Base-by-base conservation (phyloP, 1,284 basidiomycete species). In the Ceraceosorus guamensis region DNA sequence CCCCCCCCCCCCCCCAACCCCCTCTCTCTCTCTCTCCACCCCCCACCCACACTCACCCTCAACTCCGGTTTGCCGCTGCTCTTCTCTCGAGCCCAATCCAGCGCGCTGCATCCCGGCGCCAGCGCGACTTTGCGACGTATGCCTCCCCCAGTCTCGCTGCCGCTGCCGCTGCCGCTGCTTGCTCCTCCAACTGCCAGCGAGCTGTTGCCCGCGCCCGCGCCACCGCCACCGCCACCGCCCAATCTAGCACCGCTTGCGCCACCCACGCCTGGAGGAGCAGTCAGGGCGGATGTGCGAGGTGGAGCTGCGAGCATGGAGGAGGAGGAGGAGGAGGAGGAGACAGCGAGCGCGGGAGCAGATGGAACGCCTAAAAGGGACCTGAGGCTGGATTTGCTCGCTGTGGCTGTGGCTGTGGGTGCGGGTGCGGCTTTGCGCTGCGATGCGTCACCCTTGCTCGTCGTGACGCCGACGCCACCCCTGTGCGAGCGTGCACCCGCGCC, bases 31-130 rank as follows among this genome's bases (percentile, higher is more conserved):
- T 35, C 48, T 6, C 31, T 50, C 8, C 37, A 41, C n/a, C 8
- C 8, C 37, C 37, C 37, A 41, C n/a, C n/a, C n/a, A n/a, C n/a
- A 57, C 62, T 47, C 49, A 50, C 59, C 46, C 62, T 44, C 1
- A 61, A 56, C 48, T 59, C 59, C 39, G 60, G 48, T 33, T 24
- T 39, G 49, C 48, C 62, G 24, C 45, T 13, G 41, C 41, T 39
- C 35, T 13, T 44, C 34, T 18, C 49, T 46, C 83, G 84, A 1
- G 91, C 92, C 95, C 95, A 98, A 78, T 98, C 95, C 18, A 98
- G 78, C 18, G 91, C 85, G 63, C 89, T 88, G 77, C 87, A 89
- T 3, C 95, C 95, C 1, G 93, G 93, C 10, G 87, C 85, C 0
- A 98, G 82, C 0, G 85, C 88, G 2, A 97, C 91, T 78, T 93